Conservation (phyloP, 305 asterid genomes). For the Ajuga reptans region DNA sequence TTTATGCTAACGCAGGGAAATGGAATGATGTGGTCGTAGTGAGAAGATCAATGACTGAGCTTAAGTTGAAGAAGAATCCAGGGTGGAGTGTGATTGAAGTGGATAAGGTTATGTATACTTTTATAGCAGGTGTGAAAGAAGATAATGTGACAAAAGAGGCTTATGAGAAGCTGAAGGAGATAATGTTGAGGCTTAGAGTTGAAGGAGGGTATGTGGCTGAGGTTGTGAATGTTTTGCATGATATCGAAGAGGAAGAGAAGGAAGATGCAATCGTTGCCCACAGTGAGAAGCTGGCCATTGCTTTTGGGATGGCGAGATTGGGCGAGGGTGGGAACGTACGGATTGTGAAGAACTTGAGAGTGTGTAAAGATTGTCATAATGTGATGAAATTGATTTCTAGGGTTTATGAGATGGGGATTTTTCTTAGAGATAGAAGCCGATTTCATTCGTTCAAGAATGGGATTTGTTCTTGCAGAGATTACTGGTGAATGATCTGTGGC, state of each 20-base stretch:
- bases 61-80: slow-evolving; percentile 43
- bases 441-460: slow-evolving; percentile 58
- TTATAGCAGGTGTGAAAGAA: slow-evolving; percentile 37
- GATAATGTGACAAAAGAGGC: slow-evolving; percentile 41
- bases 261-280: slow-evolving; percentile 46
- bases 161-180: slow-evolving; percentile 40
- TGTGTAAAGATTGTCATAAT: slow-evolving; percentile 62
- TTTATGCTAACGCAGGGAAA: slow-evolving; percentile 66
- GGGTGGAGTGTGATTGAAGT: slow-evolving; percentile 78
- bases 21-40: slow-evolving; percentile 50
- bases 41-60: slow-evolving; percentile 55
- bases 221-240: slow-evolving; percentile 42
- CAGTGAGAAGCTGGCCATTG: slow-evolving; percentile 69
- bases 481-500: slow-evolving; percentile 36
- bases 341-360: slow-evolving; percentile 65
- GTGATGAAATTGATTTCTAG: slow-evolving; percentile 59
- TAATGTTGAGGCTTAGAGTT: slow-evolving; percentile 37
- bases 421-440: slow-evolving; percentile 61
- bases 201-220: slow-evolving; percentile 60
- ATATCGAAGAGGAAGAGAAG: slow-evolving; percentile 70
- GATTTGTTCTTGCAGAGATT: slow-evolving; percentile 55
- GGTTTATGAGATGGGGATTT: slow-evolving; percentile 42
- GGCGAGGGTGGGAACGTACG: slow-evolving; percentile 30
- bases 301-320: slow-evolving; percentile 53
- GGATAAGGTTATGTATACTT: slow-evolving; percentile 43